phyloP scores from a whole-genome alignment of 352 stramenopile species.

The Globisporangium perplexum region DNA sequence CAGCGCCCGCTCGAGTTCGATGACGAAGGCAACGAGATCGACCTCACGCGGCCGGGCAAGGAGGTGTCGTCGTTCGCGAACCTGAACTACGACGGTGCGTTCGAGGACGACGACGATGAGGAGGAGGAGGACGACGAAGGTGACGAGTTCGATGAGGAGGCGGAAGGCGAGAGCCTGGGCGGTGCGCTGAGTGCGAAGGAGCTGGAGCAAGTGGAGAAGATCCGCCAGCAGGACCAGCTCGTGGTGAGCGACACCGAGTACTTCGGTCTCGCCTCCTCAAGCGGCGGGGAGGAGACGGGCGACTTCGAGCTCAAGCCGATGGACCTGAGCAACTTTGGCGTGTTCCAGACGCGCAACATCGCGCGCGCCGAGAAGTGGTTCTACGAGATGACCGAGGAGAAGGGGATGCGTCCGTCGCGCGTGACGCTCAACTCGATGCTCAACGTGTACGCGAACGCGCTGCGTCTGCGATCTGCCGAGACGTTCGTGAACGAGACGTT shows the following conservation, averaged over 20 bases:
- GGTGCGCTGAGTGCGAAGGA: constrained; percentile 33
- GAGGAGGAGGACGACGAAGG: constrained; percentile 28
- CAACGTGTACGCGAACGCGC: constrained; percentile 69
- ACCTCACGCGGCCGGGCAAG: constrained; percentile 62
- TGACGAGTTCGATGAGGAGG: constrained; percentile 33
- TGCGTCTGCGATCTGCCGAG: constrained; percentile 50
- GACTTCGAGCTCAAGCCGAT: constrained; percentile 52
- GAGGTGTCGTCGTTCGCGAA: constrained; percentile 54
- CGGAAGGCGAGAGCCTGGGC: constrained; percentile 21
- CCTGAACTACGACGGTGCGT: constrained; percentile 59
- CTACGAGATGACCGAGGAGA: constrained; percentile 50
- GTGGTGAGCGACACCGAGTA: constrained; percentile 20
- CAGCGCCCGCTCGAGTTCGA: constrained; percentile 69
- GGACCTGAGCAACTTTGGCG: constrained; percentile 58
- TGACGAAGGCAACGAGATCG: constrained; percentile 64
- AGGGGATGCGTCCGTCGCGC: constrained; percentile 27
- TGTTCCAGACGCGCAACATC: constrained; percentile 68
- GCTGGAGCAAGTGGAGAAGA: constrained; percentile 22
- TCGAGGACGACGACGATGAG: constrained; percentile 52
- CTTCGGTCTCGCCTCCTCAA: constrained; percentile 18
- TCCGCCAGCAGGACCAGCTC: constrained; percentile 30
- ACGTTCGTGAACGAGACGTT: constrained; percentile 48
- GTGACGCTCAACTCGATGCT: constrained; percentile 76
- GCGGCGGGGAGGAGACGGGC: constrained; percentile 27
- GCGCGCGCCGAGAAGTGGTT: constrained; percentile 56